Evolutionary conservation across 768 basidiomycete species (phyloP), one percentile per base, ranked within the genome.

Genomic region (Trametes meyenii): DNA sequence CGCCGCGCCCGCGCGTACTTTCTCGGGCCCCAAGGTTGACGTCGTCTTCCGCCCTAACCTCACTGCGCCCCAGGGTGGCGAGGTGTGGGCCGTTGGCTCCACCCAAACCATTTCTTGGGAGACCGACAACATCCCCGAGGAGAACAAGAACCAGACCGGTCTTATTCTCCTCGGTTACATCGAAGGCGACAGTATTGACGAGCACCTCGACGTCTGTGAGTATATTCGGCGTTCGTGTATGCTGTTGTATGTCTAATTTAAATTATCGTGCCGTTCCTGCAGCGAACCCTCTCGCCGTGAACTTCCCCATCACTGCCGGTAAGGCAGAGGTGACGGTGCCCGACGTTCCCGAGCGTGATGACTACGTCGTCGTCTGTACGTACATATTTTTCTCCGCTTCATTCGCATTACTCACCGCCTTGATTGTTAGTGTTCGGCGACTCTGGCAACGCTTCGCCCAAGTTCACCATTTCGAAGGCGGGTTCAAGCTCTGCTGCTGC

Each of bases 161-260:
- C 23, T 70, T 36, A 63, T 85, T 44, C 64, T 85, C 8, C 77
- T 87, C 24, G 86, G 85, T 11, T 73, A 72, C 61, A 19, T 66
- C 59, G 64, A 70, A 56, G 66, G 68, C 55, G 71, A 72, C 54
- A 65, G 66, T 38, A 68, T 64, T 56, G 80, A 78, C 54, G 84
- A 85, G 69, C 76, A 85, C 63, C 72, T 86, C 62, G 77, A 85
- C 58, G 68, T 75, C 36, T 43, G 86, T 86, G 61, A 58, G 83
- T 71, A 6, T 33, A 2, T 50, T 35, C 55, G 23, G 24, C 19
- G 21, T 17, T 50, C 19, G 35, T 46, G 45, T 29, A 14, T 8
- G n/a, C n/a, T 60, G 24, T n/a, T 24, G 3, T 23, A 21, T 35
- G 4, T 23, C 45, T 7, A 23, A 12, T 11, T 17, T 24, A 43